Evolutionary conservation across 2,329 filamentous ascomycete genomes (phyloP).

Genomic region (Pestalotiopsis fici): DNA sequence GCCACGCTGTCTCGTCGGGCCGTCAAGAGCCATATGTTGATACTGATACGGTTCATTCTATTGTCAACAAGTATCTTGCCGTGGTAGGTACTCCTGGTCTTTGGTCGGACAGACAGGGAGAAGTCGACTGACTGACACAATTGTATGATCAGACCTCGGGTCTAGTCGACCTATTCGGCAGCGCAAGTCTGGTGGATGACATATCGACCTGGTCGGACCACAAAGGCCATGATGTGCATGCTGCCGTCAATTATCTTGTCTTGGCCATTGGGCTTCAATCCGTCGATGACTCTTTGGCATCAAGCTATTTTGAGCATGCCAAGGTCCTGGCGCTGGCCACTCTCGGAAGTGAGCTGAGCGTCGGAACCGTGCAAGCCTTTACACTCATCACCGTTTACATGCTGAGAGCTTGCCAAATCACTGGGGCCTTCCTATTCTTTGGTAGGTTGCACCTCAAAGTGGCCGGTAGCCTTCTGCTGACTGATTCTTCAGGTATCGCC

Average conservation of each 20-base stretch:
- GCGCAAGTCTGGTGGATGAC: conserved; percentile 36
- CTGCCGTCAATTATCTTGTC: conserved; percentile 49
- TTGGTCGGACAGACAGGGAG: not conserved
- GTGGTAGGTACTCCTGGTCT: conserved; percentile 22
- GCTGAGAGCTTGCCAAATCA: conserved; percentile 56
- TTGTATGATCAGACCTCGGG: conserved; percentile 36
- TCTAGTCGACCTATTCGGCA: conserved; percentile 50
- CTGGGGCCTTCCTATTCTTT: conserved; percentile 55
- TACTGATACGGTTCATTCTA: conserved; percentile 10
- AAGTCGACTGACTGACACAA: not conserved
- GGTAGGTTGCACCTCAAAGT: conserved; percentile 21
- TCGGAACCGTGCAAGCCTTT: conserved; percentile 52
- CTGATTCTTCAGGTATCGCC: conserved; percentile 39
- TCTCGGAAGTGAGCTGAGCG: conserved; percentile 47
- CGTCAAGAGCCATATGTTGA: conserved; percentile 22
- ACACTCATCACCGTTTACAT: conserved; percentile 54
- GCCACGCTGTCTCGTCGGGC: conserved; percentile 13
- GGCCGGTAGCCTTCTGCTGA: not conserved
- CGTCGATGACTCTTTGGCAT: conserved; percentile 40
- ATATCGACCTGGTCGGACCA: conserved; percentile 41
- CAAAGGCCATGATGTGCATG: conserved; percentile 36
- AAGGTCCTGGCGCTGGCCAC: conserved; percentile 44
- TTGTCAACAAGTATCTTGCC: conserved; percentile 22
- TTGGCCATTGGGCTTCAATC: conserved; percentile 50
- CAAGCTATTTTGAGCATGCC: conserved; percentile 51